Percentiles rank a stretch among this genome's conserved stretches.
Evolutionary conservation across 306 rosid genomes (phyloP).

Genomic region (Sesbania bispinosa): DNA sequence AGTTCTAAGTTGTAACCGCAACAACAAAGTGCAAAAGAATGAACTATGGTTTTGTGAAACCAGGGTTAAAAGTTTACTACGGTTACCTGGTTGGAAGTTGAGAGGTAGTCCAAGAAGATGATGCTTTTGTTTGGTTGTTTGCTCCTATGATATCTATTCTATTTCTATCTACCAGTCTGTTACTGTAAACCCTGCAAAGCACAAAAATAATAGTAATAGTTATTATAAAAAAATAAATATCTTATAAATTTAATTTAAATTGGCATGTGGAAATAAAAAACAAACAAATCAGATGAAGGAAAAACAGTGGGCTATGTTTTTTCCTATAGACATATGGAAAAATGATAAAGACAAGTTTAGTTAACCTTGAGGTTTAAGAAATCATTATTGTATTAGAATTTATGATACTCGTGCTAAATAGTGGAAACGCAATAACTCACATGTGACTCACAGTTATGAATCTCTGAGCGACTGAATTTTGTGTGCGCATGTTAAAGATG

Average conservation of each 20-base stretch:
- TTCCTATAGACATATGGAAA: background rate
- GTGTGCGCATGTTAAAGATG: slow-evolving; percentile 14
- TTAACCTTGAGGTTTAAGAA: background rate
- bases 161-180: slow-evolving; percentile 12
- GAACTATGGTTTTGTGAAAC: slow-evolving; percentile 60
- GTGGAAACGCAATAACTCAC: slow-evolving; percentile 28
- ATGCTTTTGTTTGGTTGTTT: background rate
- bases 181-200: background rate
- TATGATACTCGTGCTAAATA: slow-evolving; percentile 40
- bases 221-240: no score
- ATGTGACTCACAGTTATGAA: slow-evolving; percentile 25
- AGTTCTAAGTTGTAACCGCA: slow-evolving; percentile 34
- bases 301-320: background rate
- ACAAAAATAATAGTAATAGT: no score
- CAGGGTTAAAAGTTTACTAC: slow-evolving; percentile 45
- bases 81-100: slow-evolving; percentile 36
- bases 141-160: background rate
- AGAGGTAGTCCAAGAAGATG: slow-evolving; percentile 41
- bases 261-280: background rate
- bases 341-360: background rate
- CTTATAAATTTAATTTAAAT: no score
- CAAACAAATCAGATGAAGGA: background rate
- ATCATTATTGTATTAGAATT: background rate
- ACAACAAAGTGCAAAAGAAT: slow-evolving; percentile 15
- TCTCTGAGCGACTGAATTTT: background rate